These are phyloP conservation scores for Aspergillus carbonarius DNA, from an alignment of 2,329 filamentous ascomycete genomes.

Conservation along the genomic window DNA sequence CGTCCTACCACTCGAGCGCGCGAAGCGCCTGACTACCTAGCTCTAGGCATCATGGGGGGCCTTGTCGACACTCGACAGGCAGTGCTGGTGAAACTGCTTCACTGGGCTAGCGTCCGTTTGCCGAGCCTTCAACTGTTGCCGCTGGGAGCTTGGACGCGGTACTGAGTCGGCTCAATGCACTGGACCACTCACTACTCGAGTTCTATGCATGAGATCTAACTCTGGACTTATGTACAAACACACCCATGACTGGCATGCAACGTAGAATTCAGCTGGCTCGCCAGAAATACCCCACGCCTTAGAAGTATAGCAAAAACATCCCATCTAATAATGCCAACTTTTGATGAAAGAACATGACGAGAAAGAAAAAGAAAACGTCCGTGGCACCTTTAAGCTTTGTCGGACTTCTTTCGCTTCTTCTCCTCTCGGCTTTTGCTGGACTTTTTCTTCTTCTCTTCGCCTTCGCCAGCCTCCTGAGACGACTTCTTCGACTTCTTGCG, in stretches of 20 bases:
- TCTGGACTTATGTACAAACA: background rate
- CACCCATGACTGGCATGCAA: background rate
- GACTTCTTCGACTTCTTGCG: slow-evolving; percentile 45
- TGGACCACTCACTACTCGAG: background rate
- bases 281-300: slow-evolving; percentile 37
- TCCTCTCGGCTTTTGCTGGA: slow-evolving; percentile 39
- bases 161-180: background rate
- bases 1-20: background rate
- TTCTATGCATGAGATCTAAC: background rate
- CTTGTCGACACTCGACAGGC: background rate
- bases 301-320: slow-evolving; percentile 34
- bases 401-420: slow-evolving; percentile 42
- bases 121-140: background rate
- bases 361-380: slow-evolving; percentile 9
- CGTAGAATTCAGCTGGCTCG: slow-evolving; percentile 1
- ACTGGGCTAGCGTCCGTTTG: background rate
- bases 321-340: slow-evolving; percentile 20
- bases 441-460: slow-evolving; percentile 34
- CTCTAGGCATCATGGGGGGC: background rate
- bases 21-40: background rate
- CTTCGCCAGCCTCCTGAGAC: slow-evolving; percentile 21
- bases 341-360: slow-evolving; percentile 1
- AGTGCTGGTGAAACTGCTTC: background rate
- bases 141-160: background rate
- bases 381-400: slow-evolving; percentile 27